Conservation (phyloP, 1,284 basidiomycete genomes). For the Puccinia polysora region DNA sequence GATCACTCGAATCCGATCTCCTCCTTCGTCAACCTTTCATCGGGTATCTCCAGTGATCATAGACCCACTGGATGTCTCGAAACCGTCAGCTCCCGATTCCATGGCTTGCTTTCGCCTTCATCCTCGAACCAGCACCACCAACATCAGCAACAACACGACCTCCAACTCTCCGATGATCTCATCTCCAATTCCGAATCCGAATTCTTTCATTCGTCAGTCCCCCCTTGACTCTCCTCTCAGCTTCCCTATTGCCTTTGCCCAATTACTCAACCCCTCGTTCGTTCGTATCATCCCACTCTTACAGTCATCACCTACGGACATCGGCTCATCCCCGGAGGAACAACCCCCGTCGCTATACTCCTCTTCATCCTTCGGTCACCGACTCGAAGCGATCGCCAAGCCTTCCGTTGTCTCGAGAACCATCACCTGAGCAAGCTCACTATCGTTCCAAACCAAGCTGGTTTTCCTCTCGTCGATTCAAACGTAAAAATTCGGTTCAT, state of each 20-base stretch:
- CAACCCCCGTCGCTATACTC: not conserved
- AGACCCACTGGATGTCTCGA: constrained; percentile 2
- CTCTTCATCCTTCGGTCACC: not conserved
- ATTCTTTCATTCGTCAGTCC: constrained; percentile 42
- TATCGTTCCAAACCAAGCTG: constrained; percentile 12
- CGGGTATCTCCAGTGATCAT: not conserved
- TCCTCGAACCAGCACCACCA: constrained; percentile 7
- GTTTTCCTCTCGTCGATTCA: constrained; percentile 37
- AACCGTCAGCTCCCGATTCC: constrained; percentile 3
- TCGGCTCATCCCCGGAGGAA: not conserved
- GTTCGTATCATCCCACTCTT: not conserved
- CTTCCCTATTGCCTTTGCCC: too few relatives aligned
- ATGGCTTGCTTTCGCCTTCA: not conserved
- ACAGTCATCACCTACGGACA: constrained; percentile 10
- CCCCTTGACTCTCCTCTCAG: not conserved
- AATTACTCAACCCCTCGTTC: too few relatives aligned
- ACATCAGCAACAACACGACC: not conserved
- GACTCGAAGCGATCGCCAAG: not conserved
- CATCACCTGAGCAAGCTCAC: not conserved
- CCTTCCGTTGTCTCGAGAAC: not conserved
- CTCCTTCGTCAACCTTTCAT: constrained; percentile 1
- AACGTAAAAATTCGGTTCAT: constrained; percentile 41
- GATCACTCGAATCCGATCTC: not conserved
- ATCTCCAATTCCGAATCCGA: constrained; percentile 3
- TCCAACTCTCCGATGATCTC: constrained; percentile 14